Base-by-base conservation (phyloP, 371 early-diverging fungal species). In the Polyrhizophydium stewartii region DNA sequence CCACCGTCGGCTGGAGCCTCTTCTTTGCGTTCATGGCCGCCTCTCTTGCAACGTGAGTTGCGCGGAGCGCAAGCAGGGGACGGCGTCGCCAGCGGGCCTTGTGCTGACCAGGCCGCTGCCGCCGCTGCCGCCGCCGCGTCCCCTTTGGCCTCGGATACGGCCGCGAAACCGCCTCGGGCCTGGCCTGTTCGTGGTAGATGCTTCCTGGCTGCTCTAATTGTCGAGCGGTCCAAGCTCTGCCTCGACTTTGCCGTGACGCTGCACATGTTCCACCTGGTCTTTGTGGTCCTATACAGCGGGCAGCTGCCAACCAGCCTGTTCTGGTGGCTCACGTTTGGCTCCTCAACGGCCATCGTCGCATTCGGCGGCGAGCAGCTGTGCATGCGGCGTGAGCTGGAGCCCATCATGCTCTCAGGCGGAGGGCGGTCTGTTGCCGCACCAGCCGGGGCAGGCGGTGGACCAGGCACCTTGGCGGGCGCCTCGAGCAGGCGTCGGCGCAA, bases 291-390 rank as follows among this genome's bases (percentile, higher is more conserved):
- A 1, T 86, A 88, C 63, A 81, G 79, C 32, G 73, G 76, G 3
- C 77, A 75, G 37, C 49, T 89, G 25, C 91, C 92, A 0, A 74
- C 74, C 10, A 66, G 79, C 31, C 66, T 85, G 10, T 62, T 85
- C 10, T 92, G 91, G 91, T 91, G 91, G 90, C 46, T 84, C 28
- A 61, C 84, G 32, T 78, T 87, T 56, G 46, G 79, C 0, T 67
- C 78, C 1, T 77, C 82, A 6, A 67, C 80, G 17, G 70, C 72
- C 1, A 74, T 88, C 51, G 86, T 87, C 81, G 84, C 87, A 16
- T 64, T 92, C 56, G 90, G 89, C 17, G 90, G 89, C 7, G 92
- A 93, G 67, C 85, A 89, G 72, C 83, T 89, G 31, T 91, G 92
- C 67, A 88, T 89, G 88, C 85, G 81, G 53, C 67, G 75, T 64